Conservation (phyloP, 768 basidiomycete species). For the Tylopilus plumbeoviolaceoides region DNA sequence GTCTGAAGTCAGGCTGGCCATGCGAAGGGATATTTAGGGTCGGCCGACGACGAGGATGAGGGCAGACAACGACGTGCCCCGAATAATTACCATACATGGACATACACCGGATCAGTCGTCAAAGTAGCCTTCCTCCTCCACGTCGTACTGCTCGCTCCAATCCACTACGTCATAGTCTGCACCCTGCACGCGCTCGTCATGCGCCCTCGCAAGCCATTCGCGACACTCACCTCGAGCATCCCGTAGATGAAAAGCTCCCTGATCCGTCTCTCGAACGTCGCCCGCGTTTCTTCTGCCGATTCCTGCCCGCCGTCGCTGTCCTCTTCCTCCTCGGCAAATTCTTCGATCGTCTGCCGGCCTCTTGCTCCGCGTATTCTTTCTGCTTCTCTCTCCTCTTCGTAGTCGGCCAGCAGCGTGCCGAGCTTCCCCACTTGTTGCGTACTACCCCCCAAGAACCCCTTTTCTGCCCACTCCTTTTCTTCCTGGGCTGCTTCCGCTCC, state of each 20-base stretch:
- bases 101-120: conserved; percentile 28
- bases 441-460: conserved; percentile 53
- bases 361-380: conserved; percentile 52
- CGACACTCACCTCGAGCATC: conserved; percentile 55
- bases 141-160: conserved; percentile 70
- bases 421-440: conserved; percentile 65
- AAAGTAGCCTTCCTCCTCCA: conserved; percentile 64
- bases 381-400: conserved; percentile 75
- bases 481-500: conserved; percentile 55
- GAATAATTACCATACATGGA: conserved; percentile 15
- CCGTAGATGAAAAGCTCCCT: conserved; percentile 75
- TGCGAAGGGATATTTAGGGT: conserved; percentile 35
- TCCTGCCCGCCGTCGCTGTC: conserved; percentile 46
- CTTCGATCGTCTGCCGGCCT: conserved; percentile 36
- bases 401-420: conserved; percentile 59
- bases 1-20: conserved; percentile 38
- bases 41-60: conserved; percentile 37
- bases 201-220: background rate
- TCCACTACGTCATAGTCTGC: conserved; percentile 70
- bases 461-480: conserved; percentile 66
- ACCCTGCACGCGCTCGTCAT: conserved; percentile 37
- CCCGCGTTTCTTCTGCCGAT: conserved; percentile 46
- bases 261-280: conserved; percentile 55
- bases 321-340: conserved; percentile 59
- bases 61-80: conserved; percentile 25